phyloP scores from a whole-genome alignment of 2,329 filamentous ascomycete genomes.

The Xylariaceae sp. region DNA sequence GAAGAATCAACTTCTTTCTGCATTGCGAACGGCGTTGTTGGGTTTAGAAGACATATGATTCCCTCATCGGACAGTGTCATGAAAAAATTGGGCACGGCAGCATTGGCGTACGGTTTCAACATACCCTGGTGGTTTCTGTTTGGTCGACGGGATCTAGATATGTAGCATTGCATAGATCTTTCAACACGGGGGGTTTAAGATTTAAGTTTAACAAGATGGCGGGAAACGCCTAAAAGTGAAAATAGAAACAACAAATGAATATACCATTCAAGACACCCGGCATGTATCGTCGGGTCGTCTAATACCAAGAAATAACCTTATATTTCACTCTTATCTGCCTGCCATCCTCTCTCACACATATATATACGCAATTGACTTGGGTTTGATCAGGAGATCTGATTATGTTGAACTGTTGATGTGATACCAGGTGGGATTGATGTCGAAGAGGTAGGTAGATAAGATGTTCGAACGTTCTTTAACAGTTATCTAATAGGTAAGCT shows the following conservation, averaged over 20 bases:
- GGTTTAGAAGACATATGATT: slow-evolving; percentile 33
- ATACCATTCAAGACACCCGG: slow-evolving; percentile 12
- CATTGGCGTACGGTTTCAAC: slow-evolving; percentile 37
- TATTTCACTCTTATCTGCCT: too few relatives aligned
- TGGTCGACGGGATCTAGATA: slow-evolving; percentile 15
- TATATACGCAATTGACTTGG: too few relatives aligned
- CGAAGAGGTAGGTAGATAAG: too few relatives aligned
- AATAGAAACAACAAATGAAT: slow-evolving; percentile 11
- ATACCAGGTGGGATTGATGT: too few relatives aligned
- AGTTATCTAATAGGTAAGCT: background rate
- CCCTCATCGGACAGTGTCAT: slow-evolving; percentile 35
- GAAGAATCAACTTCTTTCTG: slow-evolving; percentile 37
- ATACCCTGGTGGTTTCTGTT: slow-evolving; percentile 25
- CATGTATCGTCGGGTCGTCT: slow-evolving; percentile 7
- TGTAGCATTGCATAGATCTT: slow-evolving; percentile 19
- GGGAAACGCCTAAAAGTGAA: slow-evolving; percentile 4
- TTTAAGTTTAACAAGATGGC: too few relatives aligned
- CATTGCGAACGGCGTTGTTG: slow-evolving; percentile 34
- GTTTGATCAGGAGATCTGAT: too few relatives aligned
- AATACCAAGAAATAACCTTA: too few relatives aligned
- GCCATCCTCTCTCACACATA: too few relatives aligned
- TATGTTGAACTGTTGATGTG: too few relatives aligned
- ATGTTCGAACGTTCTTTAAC: background rate
- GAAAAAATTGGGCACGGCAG: slow-evolving; percentile 31
- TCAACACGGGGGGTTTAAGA: slow-evolving; percentile 20